These are phyloP conservation scores for Castanospermum australe DNA, from an alignment of 306 rosid genomes.

Conservation along the genomic window DNA sequence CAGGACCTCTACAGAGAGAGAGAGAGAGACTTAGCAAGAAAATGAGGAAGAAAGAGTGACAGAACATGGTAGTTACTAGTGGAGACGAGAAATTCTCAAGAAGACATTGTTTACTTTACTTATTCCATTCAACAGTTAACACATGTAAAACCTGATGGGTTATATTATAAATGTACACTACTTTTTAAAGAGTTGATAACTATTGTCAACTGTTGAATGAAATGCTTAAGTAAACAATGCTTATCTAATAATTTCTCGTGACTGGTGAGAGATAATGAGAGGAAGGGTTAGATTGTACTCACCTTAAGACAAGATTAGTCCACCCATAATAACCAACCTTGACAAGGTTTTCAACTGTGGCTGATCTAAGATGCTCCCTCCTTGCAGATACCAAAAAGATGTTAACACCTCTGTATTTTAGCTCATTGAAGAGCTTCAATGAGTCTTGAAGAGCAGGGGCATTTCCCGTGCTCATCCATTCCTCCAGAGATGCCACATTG, in stretches of 20 bases:
- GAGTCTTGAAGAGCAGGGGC: slow-evolving; percentile 51
- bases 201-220: no score
- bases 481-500: slow-evolving; percentile 42
- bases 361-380: no score
- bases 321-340: slow-evolving; percentile 49
- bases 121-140: no score
- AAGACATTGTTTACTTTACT: no score
- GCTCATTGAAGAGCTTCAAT: slow-evolving; percentile 40
- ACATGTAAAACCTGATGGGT: no score
- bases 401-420: slow-evolving; percentile 46
- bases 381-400: no score
- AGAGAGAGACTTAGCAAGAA: neutral
- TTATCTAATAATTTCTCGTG: no score
- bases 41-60: neutral
- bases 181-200: no score
- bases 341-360: slow-evolving; percentile 51
- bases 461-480: slow-evolving; percentile 41
- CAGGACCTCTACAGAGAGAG: no score
- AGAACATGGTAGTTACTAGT: neutral
- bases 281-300: neutral
- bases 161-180: no score
- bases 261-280: neutral
- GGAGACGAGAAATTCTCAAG: no score
- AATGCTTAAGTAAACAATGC: no score
- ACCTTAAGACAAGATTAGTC: slow-evolving; percentile 48